Base-by-base conservation (phyloP, 1,284 basidiomycete species). In the Apiotrichum akiyoshidainum region DNA sequence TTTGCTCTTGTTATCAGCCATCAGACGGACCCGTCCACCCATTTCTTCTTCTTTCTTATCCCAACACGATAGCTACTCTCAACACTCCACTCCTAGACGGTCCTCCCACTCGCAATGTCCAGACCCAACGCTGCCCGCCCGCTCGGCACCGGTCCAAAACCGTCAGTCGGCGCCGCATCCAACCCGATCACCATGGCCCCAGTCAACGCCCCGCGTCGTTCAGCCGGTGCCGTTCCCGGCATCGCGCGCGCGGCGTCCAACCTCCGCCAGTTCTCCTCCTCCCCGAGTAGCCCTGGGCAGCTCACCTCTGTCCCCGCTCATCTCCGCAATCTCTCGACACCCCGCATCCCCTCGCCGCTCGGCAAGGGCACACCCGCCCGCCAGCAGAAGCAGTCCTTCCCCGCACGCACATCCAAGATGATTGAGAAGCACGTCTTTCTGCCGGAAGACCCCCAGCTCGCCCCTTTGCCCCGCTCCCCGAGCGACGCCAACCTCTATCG, bases 361-460 rank as follows among this genome's bases (percentile, higher is more conserved):
- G 77, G 77, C 2, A 69, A 73, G 61, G 77, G 77, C 16, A 78
- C 77, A 17, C 77, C 77, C 0, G 69, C 69, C 7, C 57, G 72
- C 11, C 54, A 59, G n/a, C 45, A 64, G 13, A 76, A 76, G 48
- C 73, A 75, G 55, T 70, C 72, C 2, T 62, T 79, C 76, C 86
- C 58, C 79, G 90, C 76, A 5, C 83, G 93, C 48, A 89, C 90
- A 0, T 92, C 90, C 16, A 97, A 97, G 80, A 92, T 89, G 1
- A 89, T 87, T 0, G 91, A 94, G 68, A 92, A 91, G 72, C 90
- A 95, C 65, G 92, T 97, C 8, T 82, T 93, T 21, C 83, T 97
- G 13, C 93, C 93, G 0, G 91, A 90, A 49, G 92, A 87, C 50
- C 90, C 91, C 3, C 93, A 97, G 76, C 90, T 92, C 1, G 88